phyloP scores from a whole-genome alignment of 2,329 filamentous ascomycete species.

The Colletotrichum cuscutae region DNA sequence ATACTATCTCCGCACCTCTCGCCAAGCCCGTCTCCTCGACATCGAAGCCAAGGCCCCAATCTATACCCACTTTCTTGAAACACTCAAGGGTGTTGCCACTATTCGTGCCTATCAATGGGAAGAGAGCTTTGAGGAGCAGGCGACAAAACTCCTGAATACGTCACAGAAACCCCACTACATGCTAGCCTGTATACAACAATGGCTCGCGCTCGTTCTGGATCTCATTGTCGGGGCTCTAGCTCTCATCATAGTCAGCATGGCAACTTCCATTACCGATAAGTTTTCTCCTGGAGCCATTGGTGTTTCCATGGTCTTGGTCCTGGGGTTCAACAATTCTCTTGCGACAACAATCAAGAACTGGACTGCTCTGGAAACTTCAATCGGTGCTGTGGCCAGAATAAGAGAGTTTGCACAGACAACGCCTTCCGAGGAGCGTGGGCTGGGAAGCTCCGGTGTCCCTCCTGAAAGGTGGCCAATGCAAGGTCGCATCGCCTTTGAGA shows the following conservation, averaged over 20 bases:
- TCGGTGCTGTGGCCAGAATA: constrained; percentile 16
- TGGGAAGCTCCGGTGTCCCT: background rate
- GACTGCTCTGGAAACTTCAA: constrained; percentile 38
- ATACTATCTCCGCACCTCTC: constrained; percentile 45
- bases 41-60: constrained; percentile 44
- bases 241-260: constrained; percentile 38
- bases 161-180: constrained; percentile 65
- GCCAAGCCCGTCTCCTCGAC: constrained; percentile 44
- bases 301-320: constrained; percentile 6
- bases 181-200: constrained; percentile 62
- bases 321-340: constrained; percentile 1
- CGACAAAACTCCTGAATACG: constrained; percentile 41
- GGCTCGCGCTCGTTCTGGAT: constrained; percentile 63
- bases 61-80: constrained; percentile 43
- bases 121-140: constrained; percentile 36
- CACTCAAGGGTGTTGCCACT: constrained; percentile 37
- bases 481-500: constrained; percentile 41
- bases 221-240: constrained; percentile 61
- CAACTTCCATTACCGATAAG: constrained; percentile 35
- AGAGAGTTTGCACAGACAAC: constrained; percentile 33
- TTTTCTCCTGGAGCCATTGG: constrained; percentile 42
- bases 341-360: constrained; percentile 11
- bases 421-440: constrained; percentile 40
- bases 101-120: constrained; percentile 50
- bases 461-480: constrained; percentile 42